Percentiles rank a stretch among this genome's conserved stretches.
Conservation (phyloP, 2,329 filamentous ascomycete genomes). For the Fonsecaea multimorphosa region DNA sequence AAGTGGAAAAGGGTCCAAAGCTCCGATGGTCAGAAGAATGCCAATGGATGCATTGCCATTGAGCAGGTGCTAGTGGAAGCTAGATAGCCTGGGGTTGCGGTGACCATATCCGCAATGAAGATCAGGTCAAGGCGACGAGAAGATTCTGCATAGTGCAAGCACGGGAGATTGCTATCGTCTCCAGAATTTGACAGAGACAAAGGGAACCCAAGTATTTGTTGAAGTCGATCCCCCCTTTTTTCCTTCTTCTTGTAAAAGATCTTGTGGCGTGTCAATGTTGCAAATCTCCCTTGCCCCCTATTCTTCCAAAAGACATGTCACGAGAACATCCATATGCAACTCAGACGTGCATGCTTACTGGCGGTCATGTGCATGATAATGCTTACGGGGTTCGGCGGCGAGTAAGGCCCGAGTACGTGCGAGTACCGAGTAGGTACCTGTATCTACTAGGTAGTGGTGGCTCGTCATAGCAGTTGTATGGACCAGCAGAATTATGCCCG, state of each 20-base stretch:
- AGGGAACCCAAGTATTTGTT: neutral
- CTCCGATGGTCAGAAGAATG: constrained; percentile 10
- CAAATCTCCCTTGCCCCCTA: neutral
- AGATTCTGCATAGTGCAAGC: neutral
- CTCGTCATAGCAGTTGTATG: neutral
- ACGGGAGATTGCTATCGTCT: neutral
- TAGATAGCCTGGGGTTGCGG: constrained; percentile 6
- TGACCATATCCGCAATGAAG: constrained; percentile 7
- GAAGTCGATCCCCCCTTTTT: neutral
- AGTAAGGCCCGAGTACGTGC: neutral
- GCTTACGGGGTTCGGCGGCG: constrained; percentile 1
- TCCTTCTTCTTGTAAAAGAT: neutral
- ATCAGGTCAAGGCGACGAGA: constrained; percentile 8
- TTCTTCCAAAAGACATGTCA: neutral
- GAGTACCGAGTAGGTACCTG: no score
- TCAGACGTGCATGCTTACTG: neutral
- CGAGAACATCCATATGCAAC: neutral
- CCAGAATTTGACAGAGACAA: neutral
- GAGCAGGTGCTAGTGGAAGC: neutral
- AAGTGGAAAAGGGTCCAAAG: constrained; percentile 5
- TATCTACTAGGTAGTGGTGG: neutral
- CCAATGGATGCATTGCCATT: constrained; percentile 9
- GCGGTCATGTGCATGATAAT: neutral
- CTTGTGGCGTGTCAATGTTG: neutral
- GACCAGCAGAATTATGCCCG: neutral